Conservation (phyloP, 768 basidiomycete species). For the Suillus alpinus region DNA sequence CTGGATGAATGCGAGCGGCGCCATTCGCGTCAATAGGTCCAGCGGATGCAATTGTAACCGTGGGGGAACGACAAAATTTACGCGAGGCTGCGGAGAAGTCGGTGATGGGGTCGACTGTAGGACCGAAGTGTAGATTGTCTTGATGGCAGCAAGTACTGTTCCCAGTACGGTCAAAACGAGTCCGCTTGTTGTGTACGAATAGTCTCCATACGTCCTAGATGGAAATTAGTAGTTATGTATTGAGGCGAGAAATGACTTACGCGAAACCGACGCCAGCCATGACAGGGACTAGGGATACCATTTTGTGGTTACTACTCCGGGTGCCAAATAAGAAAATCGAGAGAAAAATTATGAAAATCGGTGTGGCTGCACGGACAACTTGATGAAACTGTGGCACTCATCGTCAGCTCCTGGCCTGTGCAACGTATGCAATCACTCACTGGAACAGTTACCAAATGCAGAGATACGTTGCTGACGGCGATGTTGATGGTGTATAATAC, state of each 20-base stretch:
- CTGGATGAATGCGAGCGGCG: conserved; percentile 88
- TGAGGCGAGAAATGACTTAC: conserved; percentile 34
- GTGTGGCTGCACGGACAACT: conserved; percentile 90
- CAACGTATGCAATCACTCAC: conserved; percentile 44
- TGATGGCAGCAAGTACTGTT: conserved; percentile 87
- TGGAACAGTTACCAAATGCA: conserved; percentile 86
- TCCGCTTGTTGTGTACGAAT: conserved; percentile 84
- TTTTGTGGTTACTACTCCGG: conserved; percentile 56
- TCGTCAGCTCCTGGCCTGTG: neutral
- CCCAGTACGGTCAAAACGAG: conserved; percentile 87
- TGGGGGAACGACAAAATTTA: conserved; percentile 27
- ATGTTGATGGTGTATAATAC: conserved; percentile 92
- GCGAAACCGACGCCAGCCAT: conserved; percentile 89
- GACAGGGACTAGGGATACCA: conserved; percentile 79
- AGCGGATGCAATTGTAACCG: conserved; percentile 64
- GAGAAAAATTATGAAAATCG: conserved; percentile 86
- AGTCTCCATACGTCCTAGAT: conserved; percentile 88
- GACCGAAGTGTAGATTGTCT: conserved; percentile 88
- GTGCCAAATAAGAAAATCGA: conserved; percentile 66
- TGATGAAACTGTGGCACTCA: conserved; percentile 78
- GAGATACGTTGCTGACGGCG: conserved; percentile 87
- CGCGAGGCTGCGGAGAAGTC: conserved; percentile 15
- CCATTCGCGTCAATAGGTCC: conserved; percentile 86
- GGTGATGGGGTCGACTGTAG: conserved; percentile 49
- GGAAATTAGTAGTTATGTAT: neutral